Percentiles rank a stretch among this genome's conserved stretches.
phyloP scores from a whole-genome alignment of 805 yeast species.

The Jamesozyma hellenica region DNA sequence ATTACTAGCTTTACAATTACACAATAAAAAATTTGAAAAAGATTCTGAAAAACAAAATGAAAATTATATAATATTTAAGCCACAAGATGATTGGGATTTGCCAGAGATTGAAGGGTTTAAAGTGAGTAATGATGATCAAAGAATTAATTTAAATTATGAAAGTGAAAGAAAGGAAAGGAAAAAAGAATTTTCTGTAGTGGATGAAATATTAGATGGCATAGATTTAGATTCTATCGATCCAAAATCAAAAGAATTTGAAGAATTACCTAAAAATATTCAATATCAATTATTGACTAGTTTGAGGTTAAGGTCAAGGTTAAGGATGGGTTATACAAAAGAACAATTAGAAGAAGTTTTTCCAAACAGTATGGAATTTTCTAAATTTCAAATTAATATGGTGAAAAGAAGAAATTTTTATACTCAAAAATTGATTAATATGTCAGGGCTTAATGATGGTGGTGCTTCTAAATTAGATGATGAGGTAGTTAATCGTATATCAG shows the following conservation, averaged over 20 bases:
- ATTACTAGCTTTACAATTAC: constrained; percentile 70
- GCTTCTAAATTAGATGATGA: constrained; percentile 29
- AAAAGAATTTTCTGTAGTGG: constrained; percentile 35
- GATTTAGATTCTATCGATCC: constrained; percentile 75
- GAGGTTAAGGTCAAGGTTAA: constrained; percentile 70
- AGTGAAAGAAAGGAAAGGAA: constrained; percentile 34
- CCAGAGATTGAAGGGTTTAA: constrained; percentile 57
- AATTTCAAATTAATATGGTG: constrained; percentile 87
- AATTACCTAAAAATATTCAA: constrained; percentile 75
- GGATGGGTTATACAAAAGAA: constrained; percentile 93
- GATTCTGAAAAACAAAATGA: constrained; percentile 1
- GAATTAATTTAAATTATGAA: constrained; percentile 69
- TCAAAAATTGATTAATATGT: constrained; percentile 70
- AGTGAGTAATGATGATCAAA: constrained; percentile 48
- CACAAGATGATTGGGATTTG: constrained; percentile 73
- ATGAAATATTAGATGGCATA: constrained; percentile 55
- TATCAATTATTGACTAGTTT: constrained; percentile 80
- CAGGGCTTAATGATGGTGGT: constrained; percentile 61
- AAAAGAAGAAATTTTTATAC: constrained; percentile 85
- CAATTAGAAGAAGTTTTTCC: constrained; percentile 78
- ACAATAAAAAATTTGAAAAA: constrained; percentile 27
- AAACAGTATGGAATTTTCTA: constrained; percentile 78
- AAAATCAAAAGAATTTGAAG: constrained; percentile 62
- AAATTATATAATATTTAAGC: constrained; percentile 31
- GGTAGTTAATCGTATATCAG: constrained; percentile 49